A percentile compares a stretch with the other conserved stretches of the same genome.
Conservation (phyloP, 176 grass and related monocot species). For the Avena sativa region DNA sequence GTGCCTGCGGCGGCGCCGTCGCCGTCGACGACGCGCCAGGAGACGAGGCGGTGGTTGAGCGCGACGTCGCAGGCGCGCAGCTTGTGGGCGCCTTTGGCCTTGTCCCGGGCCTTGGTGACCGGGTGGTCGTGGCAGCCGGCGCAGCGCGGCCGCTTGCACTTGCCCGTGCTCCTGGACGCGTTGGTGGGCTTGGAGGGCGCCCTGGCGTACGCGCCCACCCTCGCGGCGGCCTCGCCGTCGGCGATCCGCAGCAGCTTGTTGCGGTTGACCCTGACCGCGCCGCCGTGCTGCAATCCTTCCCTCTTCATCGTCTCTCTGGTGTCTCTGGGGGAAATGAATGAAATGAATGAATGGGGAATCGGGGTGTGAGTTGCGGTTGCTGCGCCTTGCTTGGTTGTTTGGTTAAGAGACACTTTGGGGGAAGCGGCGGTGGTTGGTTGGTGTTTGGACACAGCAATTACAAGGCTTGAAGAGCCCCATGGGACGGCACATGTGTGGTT, state of each 20-base stretch:
- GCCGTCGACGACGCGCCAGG: constrained; percentile 66
- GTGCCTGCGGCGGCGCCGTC: background rate
- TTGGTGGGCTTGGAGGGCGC: constrained; percentile 52
- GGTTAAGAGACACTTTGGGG: constrained; percentile 8
- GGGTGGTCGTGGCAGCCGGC: constrained; percentile 70
- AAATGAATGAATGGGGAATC: background rate
- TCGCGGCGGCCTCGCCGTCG: background rate
- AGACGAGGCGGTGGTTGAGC: constrained; percentile 79
- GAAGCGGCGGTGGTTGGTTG: constrained; percentile 45
- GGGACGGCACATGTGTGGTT: constrained; percentile 39
- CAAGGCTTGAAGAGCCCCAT: background rate
- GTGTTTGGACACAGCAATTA: constrained; percentile 19
- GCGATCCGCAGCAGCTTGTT: constrained; percentile 44
- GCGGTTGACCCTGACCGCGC: background rate
- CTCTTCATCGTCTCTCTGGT: constrained; percentile 68
- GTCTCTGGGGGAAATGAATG: background rate
- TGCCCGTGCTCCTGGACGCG: constrained; percentile 55
- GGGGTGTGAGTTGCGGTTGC: background rate
- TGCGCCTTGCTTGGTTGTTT: constrained; percentile 2
- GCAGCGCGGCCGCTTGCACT: constrained; percentile 65
- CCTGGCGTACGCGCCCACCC: background rate
- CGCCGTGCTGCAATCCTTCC: constrained; percentile 72
- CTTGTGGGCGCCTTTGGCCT: constrained; percentile 80
- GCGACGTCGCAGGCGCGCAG: constrained; percentile 73
- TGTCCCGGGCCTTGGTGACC: constrained; percentile 65